Evolutionary conservation across 352 stramenopile genomes (phyloP).

Genomic region (Pythium sukuiense): DNA sequence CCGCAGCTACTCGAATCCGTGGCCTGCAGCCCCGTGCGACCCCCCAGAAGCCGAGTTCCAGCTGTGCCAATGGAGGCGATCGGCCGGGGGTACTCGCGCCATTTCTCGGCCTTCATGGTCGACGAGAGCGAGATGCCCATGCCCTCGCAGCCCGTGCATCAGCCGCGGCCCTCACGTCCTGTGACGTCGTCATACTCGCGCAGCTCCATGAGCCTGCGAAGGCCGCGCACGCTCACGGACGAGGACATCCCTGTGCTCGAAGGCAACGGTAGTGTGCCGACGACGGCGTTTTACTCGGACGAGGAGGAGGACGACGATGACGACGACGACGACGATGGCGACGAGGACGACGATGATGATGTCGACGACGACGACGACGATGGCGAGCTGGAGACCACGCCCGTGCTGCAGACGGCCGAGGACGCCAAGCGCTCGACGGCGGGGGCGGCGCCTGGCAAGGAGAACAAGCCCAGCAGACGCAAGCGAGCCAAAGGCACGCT

Average conservation of each 20-base stretch:
- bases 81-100: conserved; percentile 27
- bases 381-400: conserved; percentile 41
- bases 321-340: conserved; percentile 22
- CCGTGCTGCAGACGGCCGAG: conserved; percentile 67
- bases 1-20: background rate
- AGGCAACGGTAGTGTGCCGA: conserved; percentile 20
- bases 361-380: conserved; percentile 25
- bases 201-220: background rate
- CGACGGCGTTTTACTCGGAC: conserved; percentile 39
- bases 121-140: conserved; percentile 28
- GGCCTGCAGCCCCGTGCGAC: background rate
- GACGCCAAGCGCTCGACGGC: conserved; percentile 35
- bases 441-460: conserved; percentile 27
- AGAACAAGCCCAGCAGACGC: conserved; percentile 40
- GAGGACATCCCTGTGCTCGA: conserved; percentile 78
- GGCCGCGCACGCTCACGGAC: conserved; percentile 20
- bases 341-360: conserved; percentile 34
- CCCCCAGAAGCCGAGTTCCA: conserved; percentile 3
- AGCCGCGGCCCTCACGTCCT: conserved; percentile 13
- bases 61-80: conserved; percentile 25
- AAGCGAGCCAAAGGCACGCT: conserved; percentile 15
- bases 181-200: conserved; percentile 4
- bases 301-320: conserved; percentile 30
- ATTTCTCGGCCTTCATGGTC: conserved; percentile 34
- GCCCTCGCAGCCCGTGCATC: conserved; percentile 29